Conservation (phyloP, 1,284 basidiomycete genomes). For the Takashimella tepidaria region DNA sequence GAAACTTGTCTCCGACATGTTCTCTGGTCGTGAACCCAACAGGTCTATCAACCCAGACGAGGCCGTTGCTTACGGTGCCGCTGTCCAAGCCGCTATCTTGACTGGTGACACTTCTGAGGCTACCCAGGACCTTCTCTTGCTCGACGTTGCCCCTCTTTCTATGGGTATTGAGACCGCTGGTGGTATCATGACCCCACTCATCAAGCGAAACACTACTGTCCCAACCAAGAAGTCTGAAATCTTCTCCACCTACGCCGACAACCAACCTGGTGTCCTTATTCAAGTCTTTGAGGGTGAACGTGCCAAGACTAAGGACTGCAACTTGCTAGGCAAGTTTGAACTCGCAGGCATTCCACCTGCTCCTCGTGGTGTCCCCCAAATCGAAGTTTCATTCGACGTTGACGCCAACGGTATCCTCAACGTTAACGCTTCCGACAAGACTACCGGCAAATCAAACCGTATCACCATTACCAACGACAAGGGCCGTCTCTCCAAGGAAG, state of each 20-base stretch:
- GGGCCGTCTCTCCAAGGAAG: conserved; percentile 95
- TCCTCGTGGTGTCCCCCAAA: conserved; percentile 95
- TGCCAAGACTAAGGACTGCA: conserved; percentile 99
- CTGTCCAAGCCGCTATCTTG: conserved; percentile 95
- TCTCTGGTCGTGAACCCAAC: conserved; percentile 95
- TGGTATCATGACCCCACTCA: conserved; percentile 94
- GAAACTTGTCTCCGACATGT: conserved; percentile 95
- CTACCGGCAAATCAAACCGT: conserved; percentile 75
- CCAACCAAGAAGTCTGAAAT: conserved; percentile 97
- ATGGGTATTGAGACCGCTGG: conserved; percentile 88
- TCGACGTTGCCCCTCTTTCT: conserved; percentile 78
- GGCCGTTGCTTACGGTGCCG: conserved; percentile 93
- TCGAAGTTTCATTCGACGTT: conserved; percentile 98
- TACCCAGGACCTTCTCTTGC: conserved; percentile 74
- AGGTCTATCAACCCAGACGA: conserved; percentile 96
- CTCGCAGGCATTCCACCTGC: conserved; percentile 96
- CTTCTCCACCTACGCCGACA: conserved; percentile 99
- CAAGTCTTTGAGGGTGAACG: conserved; percentile 99
- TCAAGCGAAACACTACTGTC: conserved; percentile 90
- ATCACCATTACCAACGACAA: conserved; percentile 99
- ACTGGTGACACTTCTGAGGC: conserved; percentile 63
- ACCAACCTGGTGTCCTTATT: conserved; percentile 98
- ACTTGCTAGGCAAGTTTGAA: conserved; percentile 98
- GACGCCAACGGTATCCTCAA: conserved; percentile 98
- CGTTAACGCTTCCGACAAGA: conserved; percentile 89